Conservation (phyloP, 1,284 basidiomycete species). For the Cryptococcus sp. region DNA sequence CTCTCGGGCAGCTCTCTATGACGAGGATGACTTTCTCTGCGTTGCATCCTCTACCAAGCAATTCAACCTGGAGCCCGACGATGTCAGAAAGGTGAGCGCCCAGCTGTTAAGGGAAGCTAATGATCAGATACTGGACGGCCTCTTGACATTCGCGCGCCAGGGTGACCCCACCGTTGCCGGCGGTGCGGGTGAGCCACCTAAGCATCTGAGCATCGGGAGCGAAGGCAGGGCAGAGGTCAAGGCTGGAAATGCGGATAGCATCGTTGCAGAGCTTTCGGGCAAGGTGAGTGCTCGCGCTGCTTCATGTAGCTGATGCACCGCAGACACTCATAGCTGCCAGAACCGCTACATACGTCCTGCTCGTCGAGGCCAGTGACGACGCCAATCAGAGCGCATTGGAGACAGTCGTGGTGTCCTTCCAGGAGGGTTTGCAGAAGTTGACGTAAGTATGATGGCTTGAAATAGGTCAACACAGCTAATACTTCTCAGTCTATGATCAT, state of each 20-base stretch:
- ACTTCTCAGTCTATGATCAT: too few species aligned
- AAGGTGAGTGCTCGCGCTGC: constrained; percentile 16
- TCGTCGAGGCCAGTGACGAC: constrained; percentile 24
- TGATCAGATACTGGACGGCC: constrained; percentile 30
- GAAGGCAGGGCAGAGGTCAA: constrained; percentile 30
- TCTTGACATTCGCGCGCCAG: constrained; percentile 27
- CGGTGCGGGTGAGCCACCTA: constrained; percentile 25
- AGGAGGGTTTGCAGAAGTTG: constrained; percentile 25
- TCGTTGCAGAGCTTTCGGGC: constrained; percentile 24
- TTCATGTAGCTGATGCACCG: neutral
- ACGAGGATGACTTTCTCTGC: constrained; percentile 30
- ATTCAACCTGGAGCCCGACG: constrained; percentile 29
- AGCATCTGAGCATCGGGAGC: constrained; percentile 22
- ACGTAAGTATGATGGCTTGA: constrained; percentile 18
- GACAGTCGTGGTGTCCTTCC: constrained; percentile 25
- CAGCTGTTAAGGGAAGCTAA: neutral
- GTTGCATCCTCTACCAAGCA: constrained; percentile 25
- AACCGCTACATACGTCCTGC: constrained; percentile 26
- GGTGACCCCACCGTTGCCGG: constrained; percentile 28
- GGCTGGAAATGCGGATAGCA: constrained; percentile 22
- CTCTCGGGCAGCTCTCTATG: constrained; percentile 28
- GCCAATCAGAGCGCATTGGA: constrained; percentile 19
- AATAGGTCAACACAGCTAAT: too few species aligned
- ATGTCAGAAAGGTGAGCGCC: constrained; percentile 30
- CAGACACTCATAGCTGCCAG: constrained; percentile 31